These are phyloP conservation scores for Leccinum subatratum DNA, from an alignment of 1,284 basidiomycete species.

Conservation along the genomic window DNA sequence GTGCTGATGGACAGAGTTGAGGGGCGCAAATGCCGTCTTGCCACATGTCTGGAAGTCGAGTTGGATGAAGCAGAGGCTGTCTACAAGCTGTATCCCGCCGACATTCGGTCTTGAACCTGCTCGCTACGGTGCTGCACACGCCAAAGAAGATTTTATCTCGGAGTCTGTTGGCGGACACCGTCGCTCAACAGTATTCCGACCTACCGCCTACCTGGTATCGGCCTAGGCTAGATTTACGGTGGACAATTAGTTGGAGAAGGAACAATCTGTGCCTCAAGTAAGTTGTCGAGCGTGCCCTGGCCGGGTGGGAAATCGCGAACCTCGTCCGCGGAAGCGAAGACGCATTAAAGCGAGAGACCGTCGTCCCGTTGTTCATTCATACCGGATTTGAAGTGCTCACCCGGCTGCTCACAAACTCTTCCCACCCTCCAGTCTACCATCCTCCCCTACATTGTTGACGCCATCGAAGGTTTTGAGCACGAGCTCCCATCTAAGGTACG, in stretches of 20 bases:
- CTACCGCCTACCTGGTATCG: slow-evolving; percentile 71
- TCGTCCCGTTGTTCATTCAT: slow-evolving; percentile 62
- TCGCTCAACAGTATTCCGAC: slow-evolving; percentile 71
- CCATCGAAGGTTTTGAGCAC: background rate
- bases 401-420: slow-evolving; percentile 69
- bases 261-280: slow-evolving; percentile 81
- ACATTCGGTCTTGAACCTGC: slow-evolving; percentile 79
- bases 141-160: slow-evolving; percentile 62
- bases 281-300: slow-evolving; percentile 80
- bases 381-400: slow-evolving; percentile 88
- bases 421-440: slow-evolving; percentile 70
- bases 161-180: slow-evolving; percentile 55
- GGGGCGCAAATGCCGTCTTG: slow-evolving; percentile 39
- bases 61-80: slow-evolving; percentile 82
- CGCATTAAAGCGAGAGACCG: slow-evolving; percentile 46
- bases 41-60: slow-evolving; percentile 65
- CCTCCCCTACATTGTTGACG: slow-evolving; percentile 43
- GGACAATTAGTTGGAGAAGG: slow-evolving; percentile 90
- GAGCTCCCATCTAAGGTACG: slow-evolving; percentile 31
- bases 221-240: slow-evolving; percentile 81
- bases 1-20: slow-evolving; percentile 76
- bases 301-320: slow-evolving; percentile 71
- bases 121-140: slow-evolving; percentile 77
- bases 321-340: slow-evolving; percentile 52
- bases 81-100: slow-evolving; percentile 78